Percentiles rank a stretch among this genome's conserved stretches.
Conservation (phyloP, 2,329 filamentous ascomycete species). For the Emydomyces testavorans region DNA sequence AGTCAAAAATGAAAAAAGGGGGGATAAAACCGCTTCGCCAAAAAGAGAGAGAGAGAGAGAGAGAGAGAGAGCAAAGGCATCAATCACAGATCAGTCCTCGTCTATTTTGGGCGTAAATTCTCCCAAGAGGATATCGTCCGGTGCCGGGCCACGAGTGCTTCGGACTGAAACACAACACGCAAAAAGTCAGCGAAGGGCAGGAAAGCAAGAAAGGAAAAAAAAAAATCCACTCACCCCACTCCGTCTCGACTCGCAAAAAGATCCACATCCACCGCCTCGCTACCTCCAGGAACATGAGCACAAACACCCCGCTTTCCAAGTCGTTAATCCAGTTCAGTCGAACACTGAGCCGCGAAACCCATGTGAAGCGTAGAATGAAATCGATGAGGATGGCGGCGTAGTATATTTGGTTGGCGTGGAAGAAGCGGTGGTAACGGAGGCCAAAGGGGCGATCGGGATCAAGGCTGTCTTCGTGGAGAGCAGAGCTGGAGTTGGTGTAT, state of each 20-base stretch:
- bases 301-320: slow-evolving; percentile 76
- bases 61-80: neutral
- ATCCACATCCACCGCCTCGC: slow-evolving; percentile 91
- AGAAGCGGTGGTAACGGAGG: slow-evolving; percentile 60
- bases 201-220: neutral
- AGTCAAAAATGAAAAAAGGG: too few species aligned
- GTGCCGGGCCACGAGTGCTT: slow-evolving; percentile 45
- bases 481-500: neutral
- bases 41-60: neutral
- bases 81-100: slow-evolving; percentile 38
- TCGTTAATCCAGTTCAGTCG: slow-evolving; percentile 75
- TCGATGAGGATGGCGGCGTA: slow-evolving; percentile 72
- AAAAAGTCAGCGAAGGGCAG: neutral
- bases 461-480: neutral
- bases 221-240: slow-evolving; percentile 54
- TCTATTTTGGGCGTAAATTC: slow-evolving; percentile 59
- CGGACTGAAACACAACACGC: slow-evolving; percentile 32
- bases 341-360: slow-evolving; percentile 76
- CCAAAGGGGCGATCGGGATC: slow-evolving; percentile 54
- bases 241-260: slow-evolving; percentile 87
- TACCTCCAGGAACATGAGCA: slow-evolving; percentile 78
- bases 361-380: slow-evolving; percentile 72
- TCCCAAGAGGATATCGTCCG: slow-evolving; percentile 62
- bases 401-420: slow-evolving; percentile 63
- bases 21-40: too few species aligned